phyloP scores from a whole-genome alignment of 345 rosid genomes.

The Murraya paniculata region DNA sequence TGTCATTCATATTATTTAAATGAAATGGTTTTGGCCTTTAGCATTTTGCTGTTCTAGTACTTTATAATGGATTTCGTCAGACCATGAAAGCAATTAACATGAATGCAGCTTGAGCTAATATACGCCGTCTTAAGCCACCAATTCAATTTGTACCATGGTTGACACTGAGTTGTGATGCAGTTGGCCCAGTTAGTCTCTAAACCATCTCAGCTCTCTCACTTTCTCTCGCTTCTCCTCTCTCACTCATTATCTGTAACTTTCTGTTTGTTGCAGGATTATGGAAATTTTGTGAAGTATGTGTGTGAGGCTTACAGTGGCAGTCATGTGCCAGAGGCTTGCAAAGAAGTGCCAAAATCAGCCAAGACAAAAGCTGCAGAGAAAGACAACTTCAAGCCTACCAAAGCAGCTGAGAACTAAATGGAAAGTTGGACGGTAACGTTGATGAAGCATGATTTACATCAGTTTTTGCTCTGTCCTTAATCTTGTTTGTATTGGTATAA shows the following conservation, averaged over 20 bases:
- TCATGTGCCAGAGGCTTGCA: constrained; percentile 22
- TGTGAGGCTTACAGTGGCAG: constrained; percentile 35
- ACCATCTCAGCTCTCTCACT: neutral
- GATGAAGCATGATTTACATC: neutral
- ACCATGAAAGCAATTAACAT: neutral
- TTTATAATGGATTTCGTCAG: neutral
- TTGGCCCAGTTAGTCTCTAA: constrained; percentile 24
- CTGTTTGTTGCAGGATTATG: constrained; percentile 28
- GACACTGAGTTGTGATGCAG: constrained; percentile 33
- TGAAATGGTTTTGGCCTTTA: no score
- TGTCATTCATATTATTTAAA: no score
- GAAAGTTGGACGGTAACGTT: no score
- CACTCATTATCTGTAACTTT: neutral
- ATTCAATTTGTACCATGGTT: constrained; percentile 51
- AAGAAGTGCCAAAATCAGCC: neutral
- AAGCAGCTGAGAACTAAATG: no score
- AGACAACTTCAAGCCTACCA: no score
- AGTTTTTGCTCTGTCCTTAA: neutral
- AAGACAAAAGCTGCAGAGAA: neutral
- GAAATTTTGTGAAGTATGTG: constrained; percentile 21
- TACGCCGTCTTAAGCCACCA: constrained; percentile 35
- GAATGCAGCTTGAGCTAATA: constrained; percentile 29
- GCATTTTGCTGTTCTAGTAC: no score
- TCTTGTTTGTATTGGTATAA: neutral
- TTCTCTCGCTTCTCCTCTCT: neutral